Conservation (phyloP, 345 rosid genomes). For the Populus euphratica region DNA sequence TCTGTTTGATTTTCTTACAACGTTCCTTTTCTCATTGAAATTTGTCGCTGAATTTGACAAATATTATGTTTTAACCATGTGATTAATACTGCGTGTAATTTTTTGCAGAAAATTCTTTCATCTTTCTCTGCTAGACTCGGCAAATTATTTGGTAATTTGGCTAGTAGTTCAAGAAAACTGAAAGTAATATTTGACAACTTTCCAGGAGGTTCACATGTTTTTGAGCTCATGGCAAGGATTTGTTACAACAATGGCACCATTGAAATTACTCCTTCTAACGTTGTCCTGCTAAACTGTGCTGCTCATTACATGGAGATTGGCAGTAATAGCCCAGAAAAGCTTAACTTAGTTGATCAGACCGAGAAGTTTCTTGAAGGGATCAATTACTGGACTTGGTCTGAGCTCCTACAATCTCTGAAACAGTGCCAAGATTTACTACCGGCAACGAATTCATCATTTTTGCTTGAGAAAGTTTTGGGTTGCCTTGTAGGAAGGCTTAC, state of each 20-base stretch:
- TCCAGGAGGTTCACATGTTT: slow-evolving; percentile 50
- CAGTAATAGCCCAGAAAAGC: background rate
- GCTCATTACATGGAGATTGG: slow-evolving; percentile 52
- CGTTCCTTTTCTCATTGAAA: background rate
- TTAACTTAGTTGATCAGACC: slow-evolving; percentile 27
- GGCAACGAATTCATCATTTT: slow-evolving; percentile 17
- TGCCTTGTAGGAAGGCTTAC: slow-evolving; percentile 30
- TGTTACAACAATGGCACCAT: slow-evolving; percentile 41
- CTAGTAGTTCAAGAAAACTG: slow-evolving; percentile 12
- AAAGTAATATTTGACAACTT: slow-evolving; percentile 48
- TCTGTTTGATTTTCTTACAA: background rate
- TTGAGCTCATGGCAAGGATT: slow-evolving; percentile 52
- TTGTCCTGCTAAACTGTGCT: slow-evolving; percentile 32
- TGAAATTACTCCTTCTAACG: slow-evolving; percentile 34
- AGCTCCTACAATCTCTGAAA: slow-evolving; percentile 41
- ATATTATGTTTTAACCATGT: background rate
- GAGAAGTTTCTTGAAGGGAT: slow-evolving; percentile 36
- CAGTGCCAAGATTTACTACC: slow-evolving; percentile 40
- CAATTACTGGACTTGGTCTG: slow-evolving; percentile 53
- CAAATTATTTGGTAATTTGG: slow-evolving; percentile 28
- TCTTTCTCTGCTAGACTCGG: slow-evolving; percentile 38
- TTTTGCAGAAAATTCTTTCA: slow-evolving; percentile 34
- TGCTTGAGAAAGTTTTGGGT: slow-evolving; percentile 33
- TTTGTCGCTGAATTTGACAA: background rate
- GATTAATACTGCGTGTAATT: background rate